Evolutionary conservation across 2,329 filamentous ascomycete genomes (phyloP).

Genomic region (Mycogone perniciosa): DNA sequence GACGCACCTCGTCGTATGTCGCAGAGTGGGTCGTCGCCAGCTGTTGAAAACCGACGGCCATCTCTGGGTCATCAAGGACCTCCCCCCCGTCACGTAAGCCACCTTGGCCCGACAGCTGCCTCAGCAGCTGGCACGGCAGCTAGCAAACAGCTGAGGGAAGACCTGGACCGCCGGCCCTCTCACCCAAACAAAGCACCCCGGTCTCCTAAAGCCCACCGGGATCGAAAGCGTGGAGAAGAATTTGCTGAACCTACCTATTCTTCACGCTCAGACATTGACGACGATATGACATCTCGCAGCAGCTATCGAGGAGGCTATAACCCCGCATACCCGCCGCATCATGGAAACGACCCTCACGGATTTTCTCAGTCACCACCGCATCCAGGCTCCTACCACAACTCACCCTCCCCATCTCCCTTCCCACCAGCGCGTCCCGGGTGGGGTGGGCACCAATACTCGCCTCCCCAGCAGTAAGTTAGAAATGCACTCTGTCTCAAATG

Average conservation of each 20-base stretch:
- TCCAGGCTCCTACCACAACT: conserved; percentile 38
- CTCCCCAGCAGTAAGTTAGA: conserved; percentile 34
- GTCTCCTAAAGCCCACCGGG: conserved; percentile 23
- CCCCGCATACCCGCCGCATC: conserved; percentile 31
- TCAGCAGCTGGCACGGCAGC: conserved; percentile 14
- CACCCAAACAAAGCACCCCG: conserved; percentile 20
- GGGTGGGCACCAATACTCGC: conserved; percentile 31
- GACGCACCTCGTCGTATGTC: conserved; percentile 10
- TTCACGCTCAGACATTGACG: conserved; percentile 44
- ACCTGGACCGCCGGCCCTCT: conserved; percentile 18
- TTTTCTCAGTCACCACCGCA: conserved; percentile 39
- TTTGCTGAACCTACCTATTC: conserved; percentile 30
- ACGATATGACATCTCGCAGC: conserved; percentile 42
- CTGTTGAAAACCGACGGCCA: conserved; percentile 3
- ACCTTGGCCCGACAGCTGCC: conserved; percentile 11
- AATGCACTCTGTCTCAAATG: background rate
- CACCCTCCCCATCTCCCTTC: conserved; percentile 39
- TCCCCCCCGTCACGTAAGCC: conserved; percentile 18
- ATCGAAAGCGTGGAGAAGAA: conserved; percentile 24
- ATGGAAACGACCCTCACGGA: conserved; percentile 30
- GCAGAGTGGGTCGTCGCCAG: conserved; percentile 12
- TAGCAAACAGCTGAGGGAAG: conserved; percentile 13
- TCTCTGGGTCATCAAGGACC: conserved; percentile 11
- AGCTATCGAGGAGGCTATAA: conserved; percentile 38
- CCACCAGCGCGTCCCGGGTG: conserved; percentile 33